Conservation (phyloP, 2,329 filamentous ascomycete genomes). For the Colletotrichum sp. region DNA sequence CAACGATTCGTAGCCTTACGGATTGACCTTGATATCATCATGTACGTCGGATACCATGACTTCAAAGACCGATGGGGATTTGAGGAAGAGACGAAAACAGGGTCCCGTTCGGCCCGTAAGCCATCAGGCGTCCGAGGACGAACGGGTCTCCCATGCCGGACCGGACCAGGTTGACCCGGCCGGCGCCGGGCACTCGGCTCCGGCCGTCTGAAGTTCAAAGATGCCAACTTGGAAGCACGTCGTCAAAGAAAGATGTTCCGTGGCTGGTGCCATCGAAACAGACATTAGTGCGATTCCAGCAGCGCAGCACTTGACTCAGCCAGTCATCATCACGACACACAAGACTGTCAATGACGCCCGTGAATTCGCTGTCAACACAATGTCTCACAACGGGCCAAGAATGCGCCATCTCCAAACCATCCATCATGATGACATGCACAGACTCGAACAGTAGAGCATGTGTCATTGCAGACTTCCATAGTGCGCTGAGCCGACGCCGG, state of each 20-base stretch:
- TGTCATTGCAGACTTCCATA: not conserved
- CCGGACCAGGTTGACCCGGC: not conserved
- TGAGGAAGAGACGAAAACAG: no score
- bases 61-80: no score
- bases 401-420: not conserved
- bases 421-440: slow-evolving; percentile 3
- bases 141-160: not conserved
- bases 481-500: slow-evolving; percentile 1
- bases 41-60: no score
- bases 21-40: no score
- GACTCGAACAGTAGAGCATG: not conserved
- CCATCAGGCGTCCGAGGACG: no score
- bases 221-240: not conserved
- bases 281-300: not conserved
- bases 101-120: no score
- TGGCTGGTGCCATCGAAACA: not conserved
- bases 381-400: not conserved
- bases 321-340: not conserved
- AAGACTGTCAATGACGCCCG: not conserved
- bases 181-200: not conserved
- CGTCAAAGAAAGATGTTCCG: not conserved
- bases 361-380: not conserved
- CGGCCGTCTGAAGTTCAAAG: not conserved
- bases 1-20: no score
- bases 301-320: not conserved